Conservation (phyloP, 306 rosid genomes). For the Luffa acutangula region DNA sequence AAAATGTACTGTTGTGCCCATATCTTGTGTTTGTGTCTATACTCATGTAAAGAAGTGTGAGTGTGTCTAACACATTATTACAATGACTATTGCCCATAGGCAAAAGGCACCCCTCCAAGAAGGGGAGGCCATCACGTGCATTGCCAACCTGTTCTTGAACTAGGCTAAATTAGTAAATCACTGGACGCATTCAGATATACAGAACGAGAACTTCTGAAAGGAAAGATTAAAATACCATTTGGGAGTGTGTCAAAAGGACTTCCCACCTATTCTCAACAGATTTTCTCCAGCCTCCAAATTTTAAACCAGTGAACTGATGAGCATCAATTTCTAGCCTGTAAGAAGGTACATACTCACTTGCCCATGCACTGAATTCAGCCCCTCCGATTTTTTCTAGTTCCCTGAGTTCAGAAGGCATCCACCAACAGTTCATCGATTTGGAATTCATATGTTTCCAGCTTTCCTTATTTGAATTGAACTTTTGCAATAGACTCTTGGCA, state of each 20-base stretch:
- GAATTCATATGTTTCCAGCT: slow-evolving; percentile 24
- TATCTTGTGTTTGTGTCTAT: background rate
- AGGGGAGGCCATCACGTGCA: background rate
- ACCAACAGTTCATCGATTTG: slow-evolving; percentile 38
- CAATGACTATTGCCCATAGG: background rate
- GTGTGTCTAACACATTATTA: background rate
- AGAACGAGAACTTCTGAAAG: slow-evolving; percentile 11
- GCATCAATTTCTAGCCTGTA: slow-evolving; percentile 67
- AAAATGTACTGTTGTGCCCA: background rate
- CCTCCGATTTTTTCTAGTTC: slow-evolving; percentile 87
- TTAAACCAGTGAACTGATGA: slow-evolving; percentile 30
- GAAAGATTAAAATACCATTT: slow-evolving; percentile 63
- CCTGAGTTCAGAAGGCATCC: slow-evolving; percentile 46
- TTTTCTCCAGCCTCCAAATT: slow-evolving; percentile 72
- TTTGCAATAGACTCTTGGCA: slow-evolving; percentile 52
- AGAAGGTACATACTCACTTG: slow-evolving; percentile 66
- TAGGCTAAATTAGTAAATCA: background rate
- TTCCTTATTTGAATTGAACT: slow-evolving; percentile 38
- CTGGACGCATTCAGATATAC: background rate
- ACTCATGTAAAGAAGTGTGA: background rate
- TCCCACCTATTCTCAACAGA: slow-evolving; percentile 62
- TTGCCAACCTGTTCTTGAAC: background rate
- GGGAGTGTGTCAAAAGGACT: slow-evolving; percentile 86
- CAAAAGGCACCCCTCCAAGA: background rate
- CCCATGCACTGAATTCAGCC: slow-evolving; percentile 70